Evolutionary conservation across 176 grass and related monocot genomes (phyloP), one percentile per base, ranked within the genome.

Genomic region (Zea mays): DNA sequence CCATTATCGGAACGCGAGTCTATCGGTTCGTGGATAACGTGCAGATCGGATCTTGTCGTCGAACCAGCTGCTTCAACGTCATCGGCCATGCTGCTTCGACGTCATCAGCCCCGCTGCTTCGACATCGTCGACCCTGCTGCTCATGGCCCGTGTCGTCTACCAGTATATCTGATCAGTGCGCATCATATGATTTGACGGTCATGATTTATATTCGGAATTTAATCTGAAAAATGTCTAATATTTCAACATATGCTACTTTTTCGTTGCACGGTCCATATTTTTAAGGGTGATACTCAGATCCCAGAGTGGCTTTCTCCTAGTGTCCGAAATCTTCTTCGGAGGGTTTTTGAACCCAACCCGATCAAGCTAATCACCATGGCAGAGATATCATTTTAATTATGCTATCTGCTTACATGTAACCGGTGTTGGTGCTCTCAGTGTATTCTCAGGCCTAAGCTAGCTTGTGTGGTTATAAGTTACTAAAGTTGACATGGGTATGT

Each of bases 311-410:
- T 97, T 49, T 91, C 93, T 4, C 65, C 58, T 1, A 78, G 78
- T 6, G 88, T 78, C 20, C 83, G 83, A 78, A 73, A 93, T 45
- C 69, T 97, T 75, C 62, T 97, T 76, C 85, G 42, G 64, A 91
- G 51, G 77, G 93, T 93, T 84, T 88, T 97, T 68, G 86, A 93
- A 62, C 93, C 88, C 46, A 79, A 87, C 83, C 93, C 84, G 3
- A 67, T 17, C 55, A 87, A 80, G 61, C 81, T 90, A 67, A 91
- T 97, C 33, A 79, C 85, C 33, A 88, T 93, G 75, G 20, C 79
- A 34, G 88, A 72, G 74, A 93, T 93, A 27, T 0, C 27, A 27
- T 27, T 27, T 27, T 27, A 27, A 27, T 27, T 27, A 39, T 56
- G 0, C 5, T 51, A 36, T 75, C 50, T 33, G 2, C 40, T 47